These are phyloP conservation scores for Rhizophagus clarus DNA, from an alignment of 192 early-diverging fungal genomes.

Conservation along the genomic window DNA sequence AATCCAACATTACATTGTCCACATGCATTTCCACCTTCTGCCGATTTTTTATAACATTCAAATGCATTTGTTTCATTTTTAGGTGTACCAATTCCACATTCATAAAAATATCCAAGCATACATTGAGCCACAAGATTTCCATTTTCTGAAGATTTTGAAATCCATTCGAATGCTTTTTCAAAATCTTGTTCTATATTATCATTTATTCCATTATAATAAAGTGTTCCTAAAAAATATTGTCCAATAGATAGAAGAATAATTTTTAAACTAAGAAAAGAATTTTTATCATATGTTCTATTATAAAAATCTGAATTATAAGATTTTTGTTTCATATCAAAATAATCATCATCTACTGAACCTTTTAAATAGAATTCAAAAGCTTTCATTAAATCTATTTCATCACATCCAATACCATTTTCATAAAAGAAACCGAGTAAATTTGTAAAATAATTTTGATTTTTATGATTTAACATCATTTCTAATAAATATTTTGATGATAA, in stretches of 20 bases:
- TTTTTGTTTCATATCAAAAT: background rate
- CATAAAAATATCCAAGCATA: conserved; percentile 18
- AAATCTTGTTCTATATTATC: background rate
- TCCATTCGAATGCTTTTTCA: conserved; percentile 11
- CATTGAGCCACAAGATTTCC: conserved; percentile 8
- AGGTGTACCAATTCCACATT: background rate
- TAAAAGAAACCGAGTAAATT: background rate
- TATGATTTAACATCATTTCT: background rate
- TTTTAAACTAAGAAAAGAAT: background rate
- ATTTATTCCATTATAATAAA: background rate
- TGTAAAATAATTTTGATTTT: background rate
- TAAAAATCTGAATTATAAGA: background rate
- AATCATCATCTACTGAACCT: background rate
- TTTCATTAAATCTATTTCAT: background rate
- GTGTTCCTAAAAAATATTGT: background rate
- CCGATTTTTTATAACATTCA: conserved; percentile 12
- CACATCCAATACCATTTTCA: background rate
- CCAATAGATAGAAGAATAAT: background rate
- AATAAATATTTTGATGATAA: background rate
- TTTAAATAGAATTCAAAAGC: background rate
- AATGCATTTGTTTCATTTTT: conserved; percentile 9
- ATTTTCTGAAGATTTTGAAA: conserved; percentile 4
- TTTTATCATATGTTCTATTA: background rate
- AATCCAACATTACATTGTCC: conserved; percentile 12
- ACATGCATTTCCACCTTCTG: background rate